phyloP scores from a whole-genome alignment of 116 monocot genomes.

The Papilionanthe hybrid region DNA sequence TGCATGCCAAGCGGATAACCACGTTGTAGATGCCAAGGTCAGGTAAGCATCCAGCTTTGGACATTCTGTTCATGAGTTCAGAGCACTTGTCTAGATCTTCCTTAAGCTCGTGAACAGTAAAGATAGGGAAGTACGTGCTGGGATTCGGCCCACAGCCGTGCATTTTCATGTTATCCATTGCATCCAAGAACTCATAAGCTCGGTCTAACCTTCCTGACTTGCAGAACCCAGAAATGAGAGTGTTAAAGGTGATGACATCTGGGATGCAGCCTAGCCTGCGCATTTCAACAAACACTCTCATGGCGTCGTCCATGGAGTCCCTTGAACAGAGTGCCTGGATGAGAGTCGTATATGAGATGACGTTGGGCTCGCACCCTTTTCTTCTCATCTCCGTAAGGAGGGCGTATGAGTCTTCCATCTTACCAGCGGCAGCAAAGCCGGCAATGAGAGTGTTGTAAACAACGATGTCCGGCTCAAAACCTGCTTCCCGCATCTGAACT shows the following conservation, averaged over 20 bases:
- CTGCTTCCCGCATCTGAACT: conserved; percentile 45
- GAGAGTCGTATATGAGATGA: conserved; percentile 49
- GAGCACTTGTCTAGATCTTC: conserved; percentile 79
- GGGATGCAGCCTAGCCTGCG: conserved; percentile 29
- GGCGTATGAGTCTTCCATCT: conserved; percentile 49
- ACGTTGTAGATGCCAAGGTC: conserved; percentile 61
- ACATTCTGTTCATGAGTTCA: conserved; percentile 65
- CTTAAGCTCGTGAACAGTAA: conserved; percentile 68
- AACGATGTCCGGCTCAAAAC: conserved; percentile 73
- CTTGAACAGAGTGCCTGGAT: conserved; percentile 66
- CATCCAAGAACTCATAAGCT: conserved; percentile 58
- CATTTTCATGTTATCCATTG: conserved; percentile 51
- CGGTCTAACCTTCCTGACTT: conserved; percentile 50
- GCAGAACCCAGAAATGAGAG: conserved; percentile 77
- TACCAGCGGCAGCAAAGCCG: conserved; percentile 44
- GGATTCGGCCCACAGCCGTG: conserved; percentile 53
- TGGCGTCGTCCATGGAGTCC: conserved; percentile 71
- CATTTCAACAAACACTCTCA: conserved; percentile 87
- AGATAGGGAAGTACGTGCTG: conserved; percentile 42
- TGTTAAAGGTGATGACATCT: conserved; percentile 57
- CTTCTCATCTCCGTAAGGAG: conserved; percentile 49
- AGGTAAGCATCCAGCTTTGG: conserved; percentile 28
- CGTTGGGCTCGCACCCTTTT: conserved; percentile 47
- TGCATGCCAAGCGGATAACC: conserved; percentile 69
- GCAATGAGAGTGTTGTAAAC: conserved; percentile 55